These are phyloP conservation scores for Trametes coccinea DNA, from an alignment of 768 basidiomycete species.

Conservation along the genomic window DNA sequence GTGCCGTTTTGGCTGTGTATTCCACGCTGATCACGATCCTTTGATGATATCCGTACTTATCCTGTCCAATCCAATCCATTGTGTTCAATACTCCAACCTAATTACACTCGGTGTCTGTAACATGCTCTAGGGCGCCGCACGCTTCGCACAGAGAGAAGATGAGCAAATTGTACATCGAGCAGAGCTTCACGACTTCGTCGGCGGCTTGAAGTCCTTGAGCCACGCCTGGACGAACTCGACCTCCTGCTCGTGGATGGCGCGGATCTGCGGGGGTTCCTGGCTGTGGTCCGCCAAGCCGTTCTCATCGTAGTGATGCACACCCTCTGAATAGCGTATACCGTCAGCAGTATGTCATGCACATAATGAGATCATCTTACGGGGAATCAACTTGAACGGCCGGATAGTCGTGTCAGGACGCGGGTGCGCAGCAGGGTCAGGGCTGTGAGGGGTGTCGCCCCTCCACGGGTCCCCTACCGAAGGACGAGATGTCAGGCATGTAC, in stretches of 20 bases:
- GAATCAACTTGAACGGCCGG: slow-evolving; percentile 84
- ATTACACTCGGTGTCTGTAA: not conserved
- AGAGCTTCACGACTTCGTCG: not conserved
- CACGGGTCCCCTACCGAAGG: slow-evolving; percentile 72
- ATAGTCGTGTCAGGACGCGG: slow-evolving; percentile 68
- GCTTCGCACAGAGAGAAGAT: too few relatives aligned
- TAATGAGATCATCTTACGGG: slow-evolving; percentile 47
- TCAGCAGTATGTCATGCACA: not conserved
- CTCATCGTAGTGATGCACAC: slow-evolving; percentile 74
- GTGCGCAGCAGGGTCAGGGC: slow-evolving; percentile 62
- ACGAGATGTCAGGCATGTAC: not conserved
- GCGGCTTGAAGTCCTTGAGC: slow-evolving; percentile 46
- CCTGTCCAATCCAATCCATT: not conserved
- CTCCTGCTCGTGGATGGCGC: slow-evolving; percentile 77
- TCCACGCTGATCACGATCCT: not conserved
- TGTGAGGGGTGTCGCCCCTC: slow-evolving; percentile 84
- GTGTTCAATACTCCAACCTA: slow-evolving; percentile 8
- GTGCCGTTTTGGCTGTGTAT: not conserved
- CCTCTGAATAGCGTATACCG: not conserved
- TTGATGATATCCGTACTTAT: slow-evolving; percentile 13
- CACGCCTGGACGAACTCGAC: slow-evolving; percentile 77
- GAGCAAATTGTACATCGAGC: too few relatives aligned
- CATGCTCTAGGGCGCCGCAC: too few relatives aligned
- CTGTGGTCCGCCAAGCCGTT: slow-evolving; percentile 65
- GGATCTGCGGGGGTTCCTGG: slow-evolving; percentile 76